A percentile compares a stretch with the other conserved stretches of the same genome.
phyloP scores from a whole-genome alignment of 305 asterid species.

The Nicotiana rustica region DNA sequence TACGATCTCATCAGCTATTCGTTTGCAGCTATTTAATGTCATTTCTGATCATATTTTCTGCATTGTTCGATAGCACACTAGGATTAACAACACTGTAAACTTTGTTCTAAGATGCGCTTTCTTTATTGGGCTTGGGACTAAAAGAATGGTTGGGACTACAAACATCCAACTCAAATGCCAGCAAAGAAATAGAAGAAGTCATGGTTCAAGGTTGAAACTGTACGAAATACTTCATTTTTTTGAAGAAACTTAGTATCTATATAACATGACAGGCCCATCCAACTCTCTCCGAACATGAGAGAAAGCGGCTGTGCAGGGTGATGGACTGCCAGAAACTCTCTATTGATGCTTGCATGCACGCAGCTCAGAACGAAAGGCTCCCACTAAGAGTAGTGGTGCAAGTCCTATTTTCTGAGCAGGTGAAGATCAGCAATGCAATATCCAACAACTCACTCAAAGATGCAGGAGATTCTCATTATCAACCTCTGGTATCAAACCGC shows the following conservation, averaged over 20 bases:
- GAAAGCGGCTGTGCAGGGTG: constrained; percentile 88
- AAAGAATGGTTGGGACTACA: too few relatives aligned
- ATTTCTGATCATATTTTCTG: not conserved
- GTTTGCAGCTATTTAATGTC: not conserved
- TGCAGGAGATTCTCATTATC: constrained; percentile 66
- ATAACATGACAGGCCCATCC: constrained; percentile 80
- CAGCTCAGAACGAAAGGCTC: constrained; percentile 91
- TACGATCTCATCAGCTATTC: not conserved
- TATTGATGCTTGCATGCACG: constrained; percentile 96
- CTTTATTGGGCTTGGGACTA: too few relatives aligned
- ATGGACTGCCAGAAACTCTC: constrained; percentile 98
- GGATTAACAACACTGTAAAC: too few relatives aligned
- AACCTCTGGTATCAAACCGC: constrained; percentile 69
- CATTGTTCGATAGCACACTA: not conserved
- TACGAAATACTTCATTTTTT: not conserved
- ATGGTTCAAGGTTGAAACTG: not conserved
- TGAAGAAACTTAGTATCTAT: not conserved
- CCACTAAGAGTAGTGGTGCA: constrained; percentile 86
- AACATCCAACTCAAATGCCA: too few relatives aligned
- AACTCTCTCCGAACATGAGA: constrained; percentile 79
- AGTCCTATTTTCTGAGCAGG: constrained; percentile 91
- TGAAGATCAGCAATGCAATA: constrained; percentile 79
- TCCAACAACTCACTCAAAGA: constrained; percentile 68
- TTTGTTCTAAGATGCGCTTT: too few relatives aligned
- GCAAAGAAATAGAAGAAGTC: too few relatives aligned